Evolutionary conservation across 352 stramenopile genomes (phyloP).

Genomic region (Globisporangium ultimum): DNA sequence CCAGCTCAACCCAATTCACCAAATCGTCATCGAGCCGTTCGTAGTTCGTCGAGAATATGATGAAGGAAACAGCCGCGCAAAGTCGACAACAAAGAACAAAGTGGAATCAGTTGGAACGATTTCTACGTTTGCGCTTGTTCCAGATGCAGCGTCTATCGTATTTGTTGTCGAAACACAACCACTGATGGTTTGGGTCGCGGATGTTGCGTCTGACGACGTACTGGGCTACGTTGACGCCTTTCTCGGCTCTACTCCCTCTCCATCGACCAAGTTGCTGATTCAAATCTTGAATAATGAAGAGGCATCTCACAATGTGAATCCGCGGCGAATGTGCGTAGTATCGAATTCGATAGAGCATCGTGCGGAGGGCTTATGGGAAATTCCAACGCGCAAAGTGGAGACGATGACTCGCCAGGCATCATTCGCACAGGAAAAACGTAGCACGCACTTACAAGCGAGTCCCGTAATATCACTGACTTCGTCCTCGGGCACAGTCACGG

Average conservation of each 20-base stretch:
- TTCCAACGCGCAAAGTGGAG: not conserved
- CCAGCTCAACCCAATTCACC: slow-evolving; percentile 16
- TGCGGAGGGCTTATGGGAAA: not conserved
- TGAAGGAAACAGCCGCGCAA: not conserved
- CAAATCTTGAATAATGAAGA: not conserved
- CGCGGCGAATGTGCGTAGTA: slow-evolving; percentile 1
- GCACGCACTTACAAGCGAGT: not conserved
- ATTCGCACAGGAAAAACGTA: not conserved
- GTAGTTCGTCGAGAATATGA: slow-evolving; percentile 1
- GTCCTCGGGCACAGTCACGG: not conserved
- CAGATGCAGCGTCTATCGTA: not conserved
- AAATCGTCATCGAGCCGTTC: slow-evolving; percentile 7
- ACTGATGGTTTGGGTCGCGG: slow-evolving; percentile 4
- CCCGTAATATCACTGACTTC: not conserved
- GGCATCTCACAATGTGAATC: not conserved
- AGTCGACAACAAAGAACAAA: not conserved
- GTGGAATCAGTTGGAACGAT: not conserved
- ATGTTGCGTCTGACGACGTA: not conserved
- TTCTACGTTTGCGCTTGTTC: slow-evolving; percentile 2
- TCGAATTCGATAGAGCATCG: not conserved
- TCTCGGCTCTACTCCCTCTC: not conserved
- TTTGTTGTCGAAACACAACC: slow-evolving; percentile 1
- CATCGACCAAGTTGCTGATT: not conserved
- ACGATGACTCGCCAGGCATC: not conserved
- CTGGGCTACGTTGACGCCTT: slow-evolving; percentile 2